These are phyloP conservation scores for Suillus lakei DNA, from an alignment of 768 basidiomycete genomes.

Conservation along the genomic window DNA sequence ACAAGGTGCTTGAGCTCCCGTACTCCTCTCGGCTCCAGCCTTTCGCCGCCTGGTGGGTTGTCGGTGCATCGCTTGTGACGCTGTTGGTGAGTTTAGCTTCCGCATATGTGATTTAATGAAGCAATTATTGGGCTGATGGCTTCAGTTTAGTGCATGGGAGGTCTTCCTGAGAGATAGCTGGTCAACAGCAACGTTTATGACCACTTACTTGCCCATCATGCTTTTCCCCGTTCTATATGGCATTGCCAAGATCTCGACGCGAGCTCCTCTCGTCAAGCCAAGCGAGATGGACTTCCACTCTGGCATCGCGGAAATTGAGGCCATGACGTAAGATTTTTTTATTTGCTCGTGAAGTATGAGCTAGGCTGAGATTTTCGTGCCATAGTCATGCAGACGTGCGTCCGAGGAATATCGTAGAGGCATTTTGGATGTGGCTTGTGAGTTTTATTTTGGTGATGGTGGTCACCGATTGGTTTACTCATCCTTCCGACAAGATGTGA, in stretches of 20 bases:
- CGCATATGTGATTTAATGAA: neutral
- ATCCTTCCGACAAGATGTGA: slow-evolving; percentile 16
- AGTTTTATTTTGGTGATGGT: slow-evolving; percentile 8
- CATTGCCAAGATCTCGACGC: slow-evolving; percentile 24
- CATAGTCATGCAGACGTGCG: slow-evolving; percentile 31
- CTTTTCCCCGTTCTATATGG: slow-evolving; percentile 54
- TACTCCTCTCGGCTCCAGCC: slow-evolving; percentile 48
- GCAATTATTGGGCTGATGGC: neutral
- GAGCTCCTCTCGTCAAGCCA: slow-evolving; percentile 8
- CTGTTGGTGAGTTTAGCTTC: slow-evolving; percentile 38
- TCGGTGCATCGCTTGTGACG: slow-evolving; percentile 30
- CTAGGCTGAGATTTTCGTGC: slow-evolving; percentile 4
- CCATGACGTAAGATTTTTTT: slow-evolving; percentile 26
- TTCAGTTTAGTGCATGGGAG: slow-evolving; percentile 44
- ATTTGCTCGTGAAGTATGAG: neutral
- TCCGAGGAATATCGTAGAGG: slow-evolving; percentile 30
- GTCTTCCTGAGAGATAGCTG: slow-evolving; percentile 48
- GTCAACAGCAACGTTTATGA: slow-evolving; percentile 44
- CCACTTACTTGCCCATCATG: slow-evolving; percentile 45
- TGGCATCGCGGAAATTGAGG: slow-evolving; percentile 32
- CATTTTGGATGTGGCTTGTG: slow-evolving; percentile 35
- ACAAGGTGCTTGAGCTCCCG: slow-evolving; percentile 52
- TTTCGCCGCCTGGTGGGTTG: slow-evolving; percentile 43
- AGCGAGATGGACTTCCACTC: slow-evolving; percentile 33
- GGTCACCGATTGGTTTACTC: neutral